Evolutionary conservation across 768 basidiomycete species (phyloP).

Genomic region (Coprinopsis strossmayeri): DNA sequence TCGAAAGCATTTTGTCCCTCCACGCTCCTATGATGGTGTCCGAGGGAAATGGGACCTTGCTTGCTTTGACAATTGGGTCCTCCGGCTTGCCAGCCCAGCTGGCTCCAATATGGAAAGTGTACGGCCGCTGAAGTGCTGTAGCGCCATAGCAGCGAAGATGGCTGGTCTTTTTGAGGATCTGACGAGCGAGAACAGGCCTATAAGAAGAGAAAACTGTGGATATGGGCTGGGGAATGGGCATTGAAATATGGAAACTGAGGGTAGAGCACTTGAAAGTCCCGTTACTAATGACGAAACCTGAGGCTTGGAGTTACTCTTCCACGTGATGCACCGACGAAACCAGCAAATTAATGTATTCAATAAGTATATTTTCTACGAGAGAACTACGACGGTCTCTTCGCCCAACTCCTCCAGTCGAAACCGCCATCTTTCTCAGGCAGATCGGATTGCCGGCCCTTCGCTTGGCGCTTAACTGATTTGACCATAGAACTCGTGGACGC

Average conservation of each 20-base stretch:
- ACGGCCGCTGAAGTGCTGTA: conserved; percentile 31
- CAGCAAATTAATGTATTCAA: background rate
- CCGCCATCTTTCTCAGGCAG: background rate
- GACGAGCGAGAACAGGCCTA: conserved; percentile 7
- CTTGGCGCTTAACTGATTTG: background rate
- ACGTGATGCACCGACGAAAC: conserved; percentile 2
- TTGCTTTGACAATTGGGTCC: conserved; percentile 23
- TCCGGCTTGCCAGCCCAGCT: conserved; percentile 75
- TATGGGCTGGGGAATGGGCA: conserved; percentile 7
- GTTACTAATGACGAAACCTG: background rate
- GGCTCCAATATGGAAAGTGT: conserved; percentile 68
- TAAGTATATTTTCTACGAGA: background rate
- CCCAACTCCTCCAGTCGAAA: conserved; percentile 11
- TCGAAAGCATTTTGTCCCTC: conserved; percentile 57
- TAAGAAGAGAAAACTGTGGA: background rate
- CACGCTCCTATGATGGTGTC: conserved; percentile 58
- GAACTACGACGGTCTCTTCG: background rate
- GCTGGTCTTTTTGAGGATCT: conserved; percentile 8
- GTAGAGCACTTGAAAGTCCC: too few species aligned
- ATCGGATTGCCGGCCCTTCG: background rate
- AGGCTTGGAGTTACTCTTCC: background rate
- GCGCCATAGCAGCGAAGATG: conserved; percentile 5
- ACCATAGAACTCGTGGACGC: background rate
- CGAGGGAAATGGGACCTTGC: conserved; percentile 46
- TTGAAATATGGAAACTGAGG: too few species aligned